phyloP scores from a whole-genome alignment of 441 rosid genomes.

The Bruguiera hainesii region DNA sequence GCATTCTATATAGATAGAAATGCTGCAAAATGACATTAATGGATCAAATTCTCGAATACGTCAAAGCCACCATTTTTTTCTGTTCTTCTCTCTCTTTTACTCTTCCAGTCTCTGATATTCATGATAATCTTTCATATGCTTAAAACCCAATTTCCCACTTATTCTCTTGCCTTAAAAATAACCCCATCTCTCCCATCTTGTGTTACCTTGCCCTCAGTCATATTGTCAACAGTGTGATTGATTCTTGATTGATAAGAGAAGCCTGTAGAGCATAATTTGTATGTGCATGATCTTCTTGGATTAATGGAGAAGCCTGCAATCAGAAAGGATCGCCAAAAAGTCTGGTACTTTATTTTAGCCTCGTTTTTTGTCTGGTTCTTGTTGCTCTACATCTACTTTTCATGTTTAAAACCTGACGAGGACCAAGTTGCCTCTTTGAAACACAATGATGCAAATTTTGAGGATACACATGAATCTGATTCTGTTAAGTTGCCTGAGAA shows the following conservation, averaged over 20 bases:
- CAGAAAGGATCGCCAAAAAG: slow-evolving; percentile 35
- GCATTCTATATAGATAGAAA: no score
- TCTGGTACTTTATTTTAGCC: slow-evolving; percentile 49
- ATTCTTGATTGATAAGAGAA: background rate
- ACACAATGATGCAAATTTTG: slow-evolving; percentile 13
- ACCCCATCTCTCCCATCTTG: background rate
- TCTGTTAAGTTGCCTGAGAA: slow-evolving; percentile 22
- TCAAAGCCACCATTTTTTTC: background rate
- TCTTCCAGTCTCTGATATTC: background rate
- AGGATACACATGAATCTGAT: slow-evolving; percentile 17
- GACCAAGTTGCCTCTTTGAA: slow-evolving; percentile 24
- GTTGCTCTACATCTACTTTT: slow-evolving; percentile 43
- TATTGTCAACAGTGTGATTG: background rate
- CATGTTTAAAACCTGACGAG: slow-evolving; percentile 28
- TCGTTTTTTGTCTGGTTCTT: slow-evolving; percentile 44
- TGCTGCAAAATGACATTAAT: background rate
- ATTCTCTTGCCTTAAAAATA: slow-evolving; percentile 3
- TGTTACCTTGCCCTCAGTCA: background rate
- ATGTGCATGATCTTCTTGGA: slow-evolving; percentile 30
- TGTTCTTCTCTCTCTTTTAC: background rate
- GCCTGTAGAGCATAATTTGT: slow-evolving; percentile 4
- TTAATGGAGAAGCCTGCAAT: slow-evolving; percentile 32
- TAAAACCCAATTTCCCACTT: slow-evolving; percentile 9
- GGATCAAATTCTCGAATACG: background rate
- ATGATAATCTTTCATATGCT: slow-evolving; percentile 10